These are phyloP conservation scores for Rachicladosporium sp. DNA, from an alignment of 2,329 filamentous ascomycete species.

Conservation along the genomic window DNA sequence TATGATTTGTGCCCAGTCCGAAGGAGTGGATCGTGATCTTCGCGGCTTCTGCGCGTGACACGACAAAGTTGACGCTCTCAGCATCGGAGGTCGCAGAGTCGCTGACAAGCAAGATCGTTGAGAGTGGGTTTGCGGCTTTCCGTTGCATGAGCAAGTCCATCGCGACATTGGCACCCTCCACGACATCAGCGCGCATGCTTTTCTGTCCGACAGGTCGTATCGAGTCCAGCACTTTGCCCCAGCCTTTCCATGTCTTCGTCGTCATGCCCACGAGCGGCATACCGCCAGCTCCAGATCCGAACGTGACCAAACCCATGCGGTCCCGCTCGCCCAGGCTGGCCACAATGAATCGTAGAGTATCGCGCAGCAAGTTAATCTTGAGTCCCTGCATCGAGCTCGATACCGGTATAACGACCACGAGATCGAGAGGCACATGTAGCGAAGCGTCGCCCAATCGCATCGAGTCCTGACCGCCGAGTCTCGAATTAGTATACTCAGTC, in stretches of 20 bases:
- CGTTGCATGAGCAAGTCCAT: slow-evolving; percentile 99
- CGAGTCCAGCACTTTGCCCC: slow-evolving; percentile 72
- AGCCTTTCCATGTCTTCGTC: slow-evolving; percentile 84
- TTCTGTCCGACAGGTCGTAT: slow-evolving; percentile 94
- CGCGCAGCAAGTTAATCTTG: slow-evolving; percentile 87
- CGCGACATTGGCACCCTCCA: slow-evolving; percentile 92
- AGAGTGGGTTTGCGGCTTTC: slow-evolving; percentile 88
- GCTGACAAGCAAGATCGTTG: slow-evolving; percentile 91
- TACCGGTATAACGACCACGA: slow-evolving; percentile 92
- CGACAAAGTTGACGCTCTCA: slow-evolving; percentile 94
- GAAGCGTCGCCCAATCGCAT: slow-evolving; percentile 36
- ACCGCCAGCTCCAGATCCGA: slow-evolving; percentile 85
- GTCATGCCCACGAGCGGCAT: slow-evolving; percentile 98
- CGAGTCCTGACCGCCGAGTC: slow-evolving; percentile 29
- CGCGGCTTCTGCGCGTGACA: slow-evolving; percentile 88
- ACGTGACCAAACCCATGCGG: slow-evolving; percentile 93
- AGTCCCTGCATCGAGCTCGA: slow-evolving; percentile 99
- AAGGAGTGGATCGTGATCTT: slow-evolving; percentile 98
- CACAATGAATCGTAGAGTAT: slow-evolving; percentile 86
- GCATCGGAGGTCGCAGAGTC: slow-evolving; percentile 90
- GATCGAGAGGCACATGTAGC: slow-evolving; percentile 81
- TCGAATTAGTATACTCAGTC: slow-evolving; percentile 77
- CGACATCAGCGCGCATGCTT: slow-evolving; percentile 88
- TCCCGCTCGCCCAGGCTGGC: slow-evolving; percentile 81
- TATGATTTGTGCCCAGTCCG: slow-evolving; percentile 89